Evolutionary conservation across 1,139 yeast species (phyloP).

Genomic region (Protomyces macrosporus): DNA sequence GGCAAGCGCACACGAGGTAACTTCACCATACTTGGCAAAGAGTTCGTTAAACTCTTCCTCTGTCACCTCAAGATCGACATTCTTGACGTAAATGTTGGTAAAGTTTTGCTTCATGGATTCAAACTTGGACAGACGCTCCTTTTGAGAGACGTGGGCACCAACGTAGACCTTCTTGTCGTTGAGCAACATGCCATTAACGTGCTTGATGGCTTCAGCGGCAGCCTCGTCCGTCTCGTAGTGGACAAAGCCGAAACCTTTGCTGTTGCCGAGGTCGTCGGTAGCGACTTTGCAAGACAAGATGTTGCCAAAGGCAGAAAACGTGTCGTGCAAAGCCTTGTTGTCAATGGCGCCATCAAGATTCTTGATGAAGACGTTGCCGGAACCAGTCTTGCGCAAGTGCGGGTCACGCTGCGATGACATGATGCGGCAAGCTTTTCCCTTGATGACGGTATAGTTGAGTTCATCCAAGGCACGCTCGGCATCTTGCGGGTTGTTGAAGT

Average conservation of each 20-base stretch:
- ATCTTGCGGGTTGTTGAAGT: conserved; percentile 83
- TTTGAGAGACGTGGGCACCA: conserved; percentile 87
- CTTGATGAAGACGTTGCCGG: conserved; percentile 96
- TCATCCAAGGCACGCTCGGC: conserved; percentile 95
- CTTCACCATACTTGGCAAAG: conserved; percentile 68
- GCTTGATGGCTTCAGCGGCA: conserved; percentile 92
- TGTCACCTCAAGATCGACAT: conserved; percentile 66
- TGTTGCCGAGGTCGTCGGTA: conserved; percentile 82
- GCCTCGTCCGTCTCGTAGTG: conserved; percentile 93
- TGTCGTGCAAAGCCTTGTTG: conserved; percentile 97
- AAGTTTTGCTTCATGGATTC: conserved; percentile 88
- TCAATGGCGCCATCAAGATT: conserved; percentile 97
- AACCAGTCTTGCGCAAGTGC: conserved; percentile 88
- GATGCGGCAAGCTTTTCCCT: conserved; percentile 97
- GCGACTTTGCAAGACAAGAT: conserved; percentile 97
- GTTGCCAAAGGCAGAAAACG: conserved; percentile 94
- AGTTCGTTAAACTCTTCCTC: conserved; percentile 63
- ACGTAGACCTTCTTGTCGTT: conserved; percentile 95
- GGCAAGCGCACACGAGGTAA: conserved; percentile 81
- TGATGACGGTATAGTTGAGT: conserved; percentile 87
- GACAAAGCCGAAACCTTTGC: conserved; percentile 96
- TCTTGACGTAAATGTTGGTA: conserved; percentile 93
- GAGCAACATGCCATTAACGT: conserved; percentile 96
- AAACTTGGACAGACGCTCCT: conserved; percentile 91
- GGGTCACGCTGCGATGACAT: conserved; percentile 99